Base-by-base conservation (phyloP, 1,284 basidiomycete species). In the Volvariella volvacea region DNA sequence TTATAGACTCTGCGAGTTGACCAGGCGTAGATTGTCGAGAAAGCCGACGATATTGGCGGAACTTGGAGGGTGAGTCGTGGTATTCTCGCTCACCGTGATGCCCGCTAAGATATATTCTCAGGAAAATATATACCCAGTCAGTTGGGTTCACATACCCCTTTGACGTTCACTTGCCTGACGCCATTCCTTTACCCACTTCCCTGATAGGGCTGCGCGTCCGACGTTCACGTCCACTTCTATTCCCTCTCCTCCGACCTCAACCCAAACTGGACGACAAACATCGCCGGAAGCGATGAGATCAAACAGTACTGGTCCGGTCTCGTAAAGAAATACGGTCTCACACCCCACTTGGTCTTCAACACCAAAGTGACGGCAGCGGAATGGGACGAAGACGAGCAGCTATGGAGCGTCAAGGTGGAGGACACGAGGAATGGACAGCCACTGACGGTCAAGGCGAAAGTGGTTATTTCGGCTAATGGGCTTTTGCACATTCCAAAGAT, bases 391-490 rank as follows among this genome's bases (percentile, higher is more conserved):
- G 40, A 42, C 0, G 43, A 50, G 1, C 60, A 70, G 22, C 4
- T 49, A 1, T 76, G 70, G 44, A 47, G 55, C 12, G 53, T 76
- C 41, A 50, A 47, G 2, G 55, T 65, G 2, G 52, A 63, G 32
- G 57, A 67, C 32, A 41, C 56, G 1, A 25, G 44, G 2, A 62
- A 63, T 1, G 58, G 58, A 6, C 50, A 54, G 34, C 49, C 39
- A n/a, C 48, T 34, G 1, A 48, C 43, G 12, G 50, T 48, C 2
- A 52, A 53, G 2, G 65, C 63, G 1, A 51, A 64, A 20, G 55
- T 74, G n/a, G 42, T 78, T 16, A 60, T 78, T n/a, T 66, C 65
- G 0, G 74, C 71, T 3, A 55, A 65, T 9, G 74, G 74, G 2
- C 48, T 68, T 1, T 55, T 77, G 14, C 63, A 59, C 41, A 56